phyloP scores from a whole-genome alignment of 495 filamentous ascomycete species.

The Letharia lupina region DNA sequence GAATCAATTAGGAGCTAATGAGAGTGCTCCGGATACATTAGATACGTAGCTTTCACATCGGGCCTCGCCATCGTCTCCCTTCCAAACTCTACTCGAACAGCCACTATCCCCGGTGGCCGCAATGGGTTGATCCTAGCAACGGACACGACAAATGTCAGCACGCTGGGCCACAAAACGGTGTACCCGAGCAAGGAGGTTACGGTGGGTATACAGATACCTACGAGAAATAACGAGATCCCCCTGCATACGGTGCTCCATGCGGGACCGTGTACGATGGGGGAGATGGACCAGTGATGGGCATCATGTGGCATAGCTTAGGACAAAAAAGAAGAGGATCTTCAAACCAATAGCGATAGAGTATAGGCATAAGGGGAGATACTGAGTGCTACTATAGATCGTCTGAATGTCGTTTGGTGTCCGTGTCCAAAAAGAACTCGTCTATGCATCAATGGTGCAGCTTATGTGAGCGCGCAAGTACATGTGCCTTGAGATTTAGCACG shows the following conservation, averaged over 20 bases:
- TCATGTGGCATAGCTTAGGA: background rate
- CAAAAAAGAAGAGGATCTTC: background rate
- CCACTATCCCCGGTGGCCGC: slow-evolving; percentile 37
- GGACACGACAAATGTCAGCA: slow-evolving; percentile 42
- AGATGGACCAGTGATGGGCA: slow-evolving; percentile 15
- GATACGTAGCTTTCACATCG: slow-evolving; percentile 44
- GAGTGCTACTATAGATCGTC: no score
- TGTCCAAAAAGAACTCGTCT: no score
- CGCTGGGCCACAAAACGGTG: slow-evolving; percentile 38
- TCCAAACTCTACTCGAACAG: slow-evolving; percentile 35
- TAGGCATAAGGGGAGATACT: no score
- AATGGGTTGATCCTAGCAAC: slow-evolving; percentile 42
- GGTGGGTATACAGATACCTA: slow-evolving; percentile 36
- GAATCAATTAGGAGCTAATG: background rate
- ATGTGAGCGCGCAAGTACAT: no score
- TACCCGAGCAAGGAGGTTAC: slow-evolving; percentile 41
- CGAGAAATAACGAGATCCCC: slow-evolving; percentile 33
- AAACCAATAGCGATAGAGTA: no score
- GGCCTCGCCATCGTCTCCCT: slow-evolving; percentile 46
- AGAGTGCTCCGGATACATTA: slow-evolving; percentile 21
- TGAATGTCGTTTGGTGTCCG: no score
- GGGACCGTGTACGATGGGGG: slow-evolving; percentile 32
- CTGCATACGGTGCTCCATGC: slow-evolving; percentile 36
- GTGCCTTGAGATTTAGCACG: no score
- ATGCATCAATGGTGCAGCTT: no score